These are phyloP conservation scores for Podospora pseudopauciseta DNA, from an alignment of 495 filamentous ascomycete genomes.

Conservation along the genomic window DNA sequence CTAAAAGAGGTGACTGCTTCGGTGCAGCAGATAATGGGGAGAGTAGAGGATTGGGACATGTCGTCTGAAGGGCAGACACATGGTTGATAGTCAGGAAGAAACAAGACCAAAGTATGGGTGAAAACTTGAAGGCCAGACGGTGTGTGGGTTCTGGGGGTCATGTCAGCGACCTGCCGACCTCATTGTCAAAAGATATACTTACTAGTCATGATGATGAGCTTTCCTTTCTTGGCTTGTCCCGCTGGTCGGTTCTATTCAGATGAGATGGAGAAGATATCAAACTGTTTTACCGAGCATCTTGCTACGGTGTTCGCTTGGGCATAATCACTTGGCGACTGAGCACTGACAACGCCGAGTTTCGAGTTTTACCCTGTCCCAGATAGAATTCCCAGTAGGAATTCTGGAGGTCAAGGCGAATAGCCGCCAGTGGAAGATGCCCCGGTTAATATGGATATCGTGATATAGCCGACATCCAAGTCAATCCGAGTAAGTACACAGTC, in stretches of 20 bases:
- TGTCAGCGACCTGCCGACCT: background rate
- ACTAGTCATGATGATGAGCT: background rate
- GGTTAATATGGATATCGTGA: background rate
- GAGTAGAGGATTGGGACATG: background rate
- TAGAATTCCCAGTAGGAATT: background rate
- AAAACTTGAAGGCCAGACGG: background rate
- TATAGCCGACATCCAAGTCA: background rate
- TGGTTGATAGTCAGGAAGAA: background rate
- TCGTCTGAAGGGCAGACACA: background rate
- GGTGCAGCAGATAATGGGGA: background rate
- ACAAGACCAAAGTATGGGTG: too few relatives aligned
- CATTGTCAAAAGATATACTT: background rate
- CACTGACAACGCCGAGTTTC: background rate
- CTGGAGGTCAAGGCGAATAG: background rate
- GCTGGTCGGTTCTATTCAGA: background rate
- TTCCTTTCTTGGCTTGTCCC: background rate
- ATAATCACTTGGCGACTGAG: background rate
- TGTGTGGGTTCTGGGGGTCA: background rate
- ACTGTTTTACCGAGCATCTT: background rate
- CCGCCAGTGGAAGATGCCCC: background rate
- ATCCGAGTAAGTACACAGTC: background rate
- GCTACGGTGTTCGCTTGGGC: conserved; percentile 10
- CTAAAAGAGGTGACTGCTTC: background rate
- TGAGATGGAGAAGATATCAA: background rate
- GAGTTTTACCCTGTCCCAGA: conserved; percentile 1